Conservation (phyloP, 768 basidiomycete genomes). For the Thelephora ganbajun region DNA sequence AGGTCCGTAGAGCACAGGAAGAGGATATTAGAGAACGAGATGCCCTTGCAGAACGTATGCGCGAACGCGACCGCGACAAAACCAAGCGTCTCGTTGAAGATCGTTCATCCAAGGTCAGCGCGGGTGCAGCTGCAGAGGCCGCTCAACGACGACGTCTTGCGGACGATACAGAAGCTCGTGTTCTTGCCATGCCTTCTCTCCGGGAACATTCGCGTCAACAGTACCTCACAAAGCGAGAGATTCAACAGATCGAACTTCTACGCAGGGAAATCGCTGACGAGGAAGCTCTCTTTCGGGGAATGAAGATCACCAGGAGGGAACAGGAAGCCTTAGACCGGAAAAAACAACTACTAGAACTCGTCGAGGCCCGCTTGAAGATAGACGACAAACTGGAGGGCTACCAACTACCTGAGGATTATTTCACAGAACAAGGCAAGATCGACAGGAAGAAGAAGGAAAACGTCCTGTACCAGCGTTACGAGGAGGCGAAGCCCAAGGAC, state of each 20-base stretch:
- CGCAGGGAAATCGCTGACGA: constrained; percentile 91
- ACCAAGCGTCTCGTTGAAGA: constrained; percentile 90
- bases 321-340: constrained; percentile 72
- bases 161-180: constrained; percentile 35
- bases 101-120: constrained; percentile 58
- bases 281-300: constrained; percentile 78
- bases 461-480: constrained; percentile 86
- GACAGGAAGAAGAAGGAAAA: constrained; percentile 93
- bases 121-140: constrained; percentile 68
- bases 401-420: constrained; percentile 91
- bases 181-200: constrained; percentile 51
- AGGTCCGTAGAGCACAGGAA: constrained; percentile 54
- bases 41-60: constrained; percentile 83
- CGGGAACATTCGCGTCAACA: constrained; percentile 87
- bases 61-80: constrained; percentile 66
- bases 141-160: constrained; percentile 69
- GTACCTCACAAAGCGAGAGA: constrained; percentile 92
- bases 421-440: constrained; percentile 97
- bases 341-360: constrained; percentile 82
- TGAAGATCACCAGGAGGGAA: constrained; percentile 82
- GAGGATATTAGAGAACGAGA: constrained; percentile 82
- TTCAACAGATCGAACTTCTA: constrained; percentile 89
- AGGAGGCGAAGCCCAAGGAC: constrained; percentile 83
- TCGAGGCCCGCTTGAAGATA: constrained; percentile 88
- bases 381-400: constrained; percentile 96